Evolutionary conservation across 2,329 filamentous ascomycete species (phyloP), one percentile per base, ranked within the genome.

Genomic region (Aspergillus tubingensis): DNA sequence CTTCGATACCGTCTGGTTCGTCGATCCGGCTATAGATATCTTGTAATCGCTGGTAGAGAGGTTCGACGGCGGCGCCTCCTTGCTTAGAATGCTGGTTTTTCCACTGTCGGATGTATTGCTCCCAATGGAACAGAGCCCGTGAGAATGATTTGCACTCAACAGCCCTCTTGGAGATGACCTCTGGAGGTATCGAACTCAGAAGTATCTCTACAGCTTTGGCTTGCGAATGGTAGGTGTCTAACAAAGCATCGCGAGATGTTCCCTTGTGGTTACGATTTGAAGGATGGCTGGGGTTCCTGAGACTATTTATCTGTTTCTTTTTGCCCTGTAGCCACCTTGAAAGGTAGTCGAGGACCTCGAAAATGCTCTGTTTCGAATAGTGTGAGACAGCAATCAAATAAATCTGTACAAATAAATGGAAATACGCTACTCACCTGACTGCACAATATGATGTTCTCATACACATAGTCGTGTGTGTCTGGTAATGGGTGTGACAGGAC

Each of bases 21-120:
- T 99, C 95, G 62, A 99, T 98, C 68, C 97, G 91, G 1, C 92
- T 91, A 75, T 99, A 99, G 17, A 99, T 96, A 56, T 94, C 88
- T 71, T 98, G 94, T 23, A 99, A 80, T 62, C 88, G 86, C 66
- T 92, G 86, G 61, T 96, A 85, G 3, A 95, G 82, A 23, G 86
- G 82, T 56, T 89, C 82, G 49, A 82, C 72, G 51, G 81, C 82
- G n/a, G 84, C 79, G 11, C 72, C 65, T 21, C 86, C 83, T 2
- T 82, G 80, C 1, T 81, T 80, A 25, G 79, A 76, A 25, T 67
- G 70, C 60, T 75, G 78, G n/a, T 72, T 69, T 54, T 74, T 78
- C 58, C 78, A 76, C 67, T 87, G 82, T 30, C 88, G 85, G 59
- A 93, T 93, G 72, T 96, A 91, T 68, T 96, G 92, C 76, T 99